These are phyloP conservation scores for Saturnispora serradocipensis DNA, from an alignment of 805 yeast species.

Conservation along the genomic window DNA sequence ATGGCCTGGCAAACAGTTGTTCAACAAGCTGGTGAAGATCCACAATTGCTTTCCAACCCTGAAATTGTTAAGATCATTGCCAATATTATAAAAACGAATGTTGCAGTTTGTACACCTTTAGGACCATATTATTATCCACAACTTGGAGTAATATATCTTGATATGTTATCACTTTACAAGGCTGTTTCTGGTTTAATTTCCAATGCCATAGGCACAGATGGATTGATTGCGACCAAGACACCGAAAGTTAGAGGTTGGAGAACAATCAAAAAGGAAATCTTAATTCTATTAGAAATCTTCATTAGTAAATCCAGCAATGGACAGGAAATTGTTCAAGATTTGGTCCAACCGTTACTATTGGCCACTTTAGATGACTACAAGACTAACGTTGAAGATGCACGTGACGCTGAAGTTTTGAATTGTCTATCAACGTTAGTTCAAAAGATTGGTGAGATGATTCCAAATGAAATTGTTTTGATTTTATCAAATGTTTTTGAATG, in stretches of 20 bases:
- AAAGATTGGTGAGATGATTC: conserved; percentile 79
- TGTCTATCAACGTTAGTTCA: conserved; percentile 87
- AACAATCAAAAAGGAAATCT: conserved; percentile 90
- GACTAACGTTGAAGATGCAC: conserved; percentile 85
- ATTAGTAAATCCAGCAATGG: conserved; percentile 77
- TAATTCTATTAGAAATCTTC: conserved; percentile 82
- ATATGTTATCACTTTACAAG: conserved; percentile 80
- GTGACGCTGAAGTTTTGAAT: conserved; percentile 95
- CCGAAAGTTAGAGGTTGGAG: conserved; percentile 93
- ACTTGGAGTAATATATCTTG: conserved; percentile 75
- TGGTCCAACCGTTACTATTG: conserved; percentile 72
- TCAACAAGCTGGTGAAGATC: conserved; percentile 75
- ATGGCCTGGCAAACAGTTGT: conserved; percentile 91
- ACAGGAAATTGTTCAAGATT: conserved; percentile 74
- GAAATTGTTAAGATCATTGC: conserved; percentile 91
- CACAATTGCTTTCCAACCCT: conserved; percentile 59
- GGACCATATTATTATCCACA: conserved; percentile 90
- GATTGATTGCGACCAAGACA: conserved; percentile 85
- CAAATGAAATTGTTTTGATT: conserved; percentile 80
- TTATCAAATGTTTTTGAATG: conserved; percentile 88
- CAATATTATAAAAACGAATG: conserved; percentile 90
- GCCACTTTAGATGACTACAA: conserved; percentile 88
- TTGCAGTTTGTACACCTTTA: conserved; percentile 86
- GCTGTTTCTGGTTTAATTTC: conserved; percentile 86
- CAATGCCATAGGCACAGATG: conserved; percentile 67